phyloP scores from a whole-genome alignment of 2,329 filamentous ascomycete genomes.

The Sphaerulina vaccinii region DNA sequence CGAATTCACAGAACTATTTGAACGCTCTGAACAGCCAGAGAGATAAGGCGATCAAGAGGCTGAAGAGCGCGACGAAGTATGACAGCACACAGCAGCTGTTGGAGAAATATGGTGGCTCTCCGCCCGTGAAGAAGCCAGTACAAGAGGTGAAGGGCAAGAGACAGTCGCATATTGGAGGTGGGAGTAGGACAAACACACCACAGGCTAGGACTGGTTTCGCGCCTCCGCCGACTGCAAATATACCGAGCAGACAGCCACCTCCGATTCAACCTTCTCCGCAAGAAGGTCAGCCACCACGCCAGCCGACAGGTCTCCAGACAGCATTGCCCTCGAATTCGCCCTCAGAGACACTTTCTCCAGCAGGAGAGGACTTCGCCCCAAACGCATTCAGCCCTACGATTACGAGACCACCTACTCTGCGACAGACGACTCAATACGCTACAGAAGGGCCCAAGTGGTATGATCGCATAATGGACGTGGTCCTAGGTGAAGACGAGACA shows the following conservation, averaged over 20 bases:
- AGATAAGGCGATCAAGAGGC: slow-evolving; percentile 82
- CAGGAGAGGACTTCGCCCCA: slow-evolving; percentile 66
- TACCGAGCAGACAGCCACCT: slow-evolving; percentile 43
- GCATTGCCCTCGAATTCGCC: slow-evolving; percentile 22
- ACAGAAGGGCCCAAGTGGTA: slow-evolving; percentile 68
- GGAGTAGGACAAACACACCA: slow-evolving; percentile 27
- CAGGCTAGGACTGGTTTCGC: slow-evolving; percentile 57
- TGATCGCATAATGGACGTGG: slow-evolving; percentile 84
- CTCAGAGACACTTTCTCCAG: slow-evolving; percentile 30
- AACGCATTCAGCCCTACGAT: slow-evolving; percentile 67
- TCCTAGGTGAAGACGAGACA: slow-evolving; percentile 93
- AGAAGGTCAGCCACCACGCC: slow-evolving; percentile 11
- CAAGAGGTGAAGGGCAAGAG: slow-evolving; percentile 39
- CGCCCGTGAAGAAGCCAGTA: slow-evolving; percentile 39
- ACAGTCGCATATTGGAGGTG: slow-evolving; percentile 24
- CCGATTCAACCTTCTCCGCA: slow-evolving; percentile 13
- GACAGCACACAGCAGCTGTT: slow-evolving; percentile 90
- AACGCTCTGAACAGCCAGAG: slow-evolving; percentile 76
- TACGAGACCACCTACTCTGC: slow-evolving; percentile 27
- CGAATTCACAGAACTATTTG: slow-evolving; percentile 65
- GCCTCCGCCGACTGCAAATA: slow-evolving; percentile 66
- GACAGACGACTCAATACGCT: slow-evolving; percentile 28
- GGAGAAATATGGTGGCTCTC: slow-evolving; percentile 83
- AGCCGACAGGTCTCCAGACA: slow-evolving; percentile 7
- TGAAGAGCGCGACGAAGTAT: slow-evolving; percentile 94